Percentiles rank a stretch among this genome's conserved stretches.
These are phyloP conservation scores for Phytophthora vignae DNA, from an alignment of 352 stramenopile genomes.

Conservation along the genomic window DNA sequence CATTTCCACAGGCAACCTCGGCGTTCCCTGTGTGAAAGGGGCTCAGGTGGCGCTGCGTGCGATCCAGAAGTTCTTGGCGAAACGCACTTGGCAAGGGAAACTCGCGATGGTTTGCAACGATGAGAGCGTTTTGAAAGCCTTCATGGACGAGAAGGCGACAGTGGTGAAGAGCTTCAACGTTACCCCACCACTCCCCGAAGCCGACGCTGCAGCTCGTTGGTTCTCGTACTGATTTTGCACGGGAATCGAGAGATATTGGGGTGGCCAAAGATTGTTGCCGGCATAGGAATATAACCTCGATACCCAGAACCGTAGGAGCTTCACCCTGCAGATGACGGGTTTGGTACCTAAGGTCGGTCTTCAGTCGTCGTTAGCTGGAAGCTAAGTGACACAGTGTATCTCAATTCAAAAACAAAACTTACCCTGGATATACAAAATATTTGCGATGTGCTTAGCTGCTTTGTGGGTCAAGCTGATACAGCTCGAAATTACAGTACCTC, in stretches of 20 bases:
- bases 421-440: too few species aligned
- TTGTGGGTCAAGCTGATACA: too few species aligned
- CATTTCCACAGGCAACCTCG: slow-evolving; percentile 52
- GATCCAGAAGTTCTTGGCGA: slow-evolving; percentile 50
- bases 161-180: slow-evolving; percentile 48
- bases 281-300: too few species aligned
- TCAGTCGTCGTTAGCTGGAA: too few species aligned
- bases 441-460: too few species aligned
- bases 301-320: too few species aligned
- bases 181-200: slow-evolving; percentile 23
- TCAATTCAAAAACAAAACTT: too few species aligned
- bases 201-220: slow-evolving; percentile 22
- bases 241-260: not conserved
- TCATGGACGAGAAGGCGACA: slow-evolving; percentile 21
- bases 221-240: not conserved
- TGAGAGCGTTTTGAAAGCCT: slow-evolving; percentile 33
- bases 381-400: too few species aligned
- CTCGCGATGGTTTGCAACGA: slow-evolving; percentile 54
- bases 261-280: too few species aligned
- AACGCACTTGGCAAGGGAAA: slow-evolving; percentile 44
- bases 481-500: too few species aligned
- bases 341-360: too few species aligned
- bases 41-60: slow-evolving; percentile 42
- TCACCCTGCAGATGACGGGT: too few species aligned
- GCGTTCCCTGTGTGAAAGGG: slow-evolving; percentile 34